Percentiles rank a stretch among this genome's conserved stretches.
These are phyloP conservation scores for Candida bentonensis DNA, from an alignment of 805 yeast genomes.

Conservation along the genomic window DNA sequence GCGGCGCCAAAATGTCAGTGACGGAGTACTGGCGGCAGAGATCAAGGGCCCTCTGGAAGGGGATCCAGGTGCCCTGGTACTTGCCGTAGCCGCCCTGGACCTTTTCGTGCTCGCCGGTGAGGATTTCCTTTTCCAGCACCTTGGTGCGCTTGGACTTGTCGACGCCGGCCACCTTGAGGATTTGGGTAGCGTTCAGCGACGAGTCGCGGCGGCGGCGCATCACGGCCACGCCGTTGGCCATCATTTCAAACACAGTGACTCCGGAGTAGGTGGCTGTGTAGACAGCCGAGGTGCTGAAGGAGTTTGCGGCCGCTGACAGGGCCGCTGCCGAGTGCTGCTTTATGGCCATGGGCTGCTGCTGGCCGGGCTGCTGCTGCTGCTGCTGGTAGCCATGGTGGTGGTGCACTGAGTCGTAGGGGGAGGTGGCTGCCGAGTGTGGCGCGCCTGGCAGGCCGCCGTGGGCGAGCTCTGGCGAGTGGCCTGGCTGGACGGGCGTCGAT, in stretches of 20 bases:
- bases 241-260: slow-evolving; percentile 46
- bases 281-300: slow-evolving; percentile 11
- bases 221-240: slow-evolving; percentile 45
- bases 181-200: slow-evolving; percentile 60
- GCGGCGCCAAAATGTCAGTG: slow-evolving; percentile 35
- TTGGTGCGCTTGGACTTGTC: slow-evolving; percentile 53
- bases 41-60: slow-evolving; percentile 42
- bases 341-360: background rate
- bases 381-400: background rate
- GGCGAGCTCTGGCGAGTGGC: too few species aligned
- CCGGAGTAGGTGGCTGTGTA: slow-evolving; percentile 51
- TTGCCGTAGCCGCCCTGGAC: slow-evolving; percentile 67
- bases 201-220: slow-evolving; percentile 54
- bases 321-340: too few species aligned
- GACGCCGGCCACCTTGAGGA: slow-evolving; percentile 51
- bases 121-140: slow-evolving; percentile 49
- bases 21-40: slow-evolving; percentile 51
- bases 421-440: too few species aligned
- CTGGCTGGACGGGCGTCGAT: too few species aligned
- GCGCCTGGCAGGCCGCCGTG: too few species aligned
- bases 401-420: too few species aligned
- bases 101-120: slow-evolving; percentile 51
- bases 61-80: slow-evolving; percentile 66
- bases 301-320: too few species aligned
- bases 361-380: background rate